Evolutionary conservation across 2,329 filamentous ascomycete species (phyloP), one percentile per base, ranked within the genome.

Genomic region (Lachnellula suecica): DNA sequence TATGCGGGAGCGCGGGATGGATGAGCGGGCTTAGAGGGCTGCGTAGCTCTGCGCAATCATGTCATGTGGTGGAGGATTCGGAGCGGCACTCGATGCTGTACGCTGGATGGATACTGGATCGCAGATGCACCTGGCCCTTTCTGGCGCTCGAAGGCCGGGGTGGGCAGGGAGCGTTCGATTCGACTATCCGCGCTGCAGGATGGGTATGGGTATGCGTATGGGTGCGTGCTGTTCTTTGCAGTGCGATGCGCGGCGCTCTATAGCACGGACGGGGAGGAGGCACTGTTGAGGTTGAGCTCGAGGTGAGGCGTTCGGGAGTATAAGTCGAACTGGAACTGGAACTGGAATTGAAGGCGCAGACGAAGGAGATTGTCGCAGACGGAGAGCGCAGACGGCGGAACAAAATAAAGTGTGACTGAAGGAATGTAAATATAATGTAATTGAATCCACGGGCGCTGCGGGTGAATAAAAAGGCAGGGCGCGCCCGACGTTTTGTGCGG

Each of bases 1-100:
- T 17, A 10, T 44, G 51, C 45, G 15, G 54, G 47, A 45, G 47
- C 27, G 40, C 13, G 23, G 42, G 22, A 37, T 13, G 15, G 35
- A 49, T n/a, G 31, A n/a, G n/a, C n/a, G n/a, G n/a, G n/a, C n/a
- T n/a, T n/a, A n/a, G n/a, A n/a, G n/a, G n/a, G n/a, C n/a, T n/a
- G n/a, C n/a, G 42, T 47, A 42, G 43, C 31, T 45, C 23, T 38
- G 27, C 25, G 29, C 19, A 15, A 23, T 47, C 31, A 45, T 45
- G 54, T 53, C 50, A 57, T 45, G 51, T 53, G 54, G 51, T 44
- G 48, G 17, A 45, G 20, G 13, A 17, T 13, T 11, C 37, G 19
- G 22, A 47, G 44, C 35, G 44, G 44, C 37, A 43, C n/a, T n/a
- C n/a, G n/a, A n/a, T n/a, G n/a, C n/a, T 25, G 9, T 44, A 20